These are phyloP conservation scores for Cutaneotrichosporon spelunceum DNA, from an alignment of 1,284 basidiomycete genomes.

Conservation along the genomic window DNA sequence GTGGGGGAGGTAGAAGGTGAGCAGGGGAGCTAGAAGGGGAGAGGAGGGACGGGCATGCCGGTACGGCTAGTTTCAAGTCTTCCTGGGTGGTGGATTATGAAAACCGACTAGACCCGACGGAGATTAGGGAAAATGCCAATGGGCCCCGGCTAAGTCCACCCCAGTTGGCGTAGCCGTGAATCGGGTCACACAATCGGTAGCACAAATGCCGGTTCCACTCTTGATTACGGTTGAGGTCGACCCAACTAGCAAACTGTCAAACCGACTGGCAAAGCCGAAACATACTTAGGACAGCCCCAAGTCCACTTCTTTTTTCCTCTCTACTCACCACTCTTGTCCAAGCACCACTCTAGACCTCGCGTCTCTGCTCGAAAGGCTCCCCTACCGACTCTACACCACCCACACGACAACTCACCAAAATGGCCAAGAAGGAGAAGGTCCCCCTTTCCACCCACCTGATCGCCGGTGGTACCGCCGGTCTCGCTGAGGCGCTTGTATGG, in stretches of 20 bases:
- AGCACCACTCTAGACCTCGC: constrained; percentile 8
- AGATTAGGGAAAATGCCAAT: constrained; percentile 17
- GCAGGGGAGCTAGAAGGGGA: too few species aligned
- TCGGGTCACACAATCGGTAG: neutral
- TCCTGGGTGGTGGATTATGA: neutral
- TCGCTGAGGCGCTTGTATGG: constrained; percentile 77
- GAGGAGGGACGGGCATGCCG: neutral
- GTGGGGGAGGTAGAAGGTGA: too few species aligned
- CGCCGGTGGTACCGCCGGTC: constrained; percentile 85
- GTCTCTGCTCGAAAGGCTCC: constrained; percentile 6
- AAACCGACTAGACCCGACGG: constrained; percentile 24
- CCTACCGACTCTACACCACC: constrained; percentile 1
- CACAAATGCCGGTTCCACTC: neutral
- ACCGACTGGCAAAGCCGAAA: too few species aligned
- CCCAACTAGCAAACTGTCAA: neutral
- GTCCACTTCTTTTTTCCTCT: constrained; percentile 1
- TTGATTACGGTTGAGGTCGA: neutral
- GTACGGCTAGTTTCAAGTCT: neutral
- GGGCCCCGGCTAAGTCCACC: constrained; percentile 9
- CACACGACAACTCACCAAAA: constrained; percentile 11
- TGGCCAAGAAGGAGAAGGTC: constrained; percentile 42
- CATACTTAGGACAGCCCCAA: neutral
- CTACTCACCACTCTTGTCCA: constrained; percentile 9
- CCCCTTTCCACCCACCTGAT: constrained; percentile 83
- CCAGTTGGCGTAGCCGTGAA: neutral